phyloP scores from a whole-genome alignment of 2,329 filamentous ascomycete genomes.

The Lecanosticta acicola region DNA sequence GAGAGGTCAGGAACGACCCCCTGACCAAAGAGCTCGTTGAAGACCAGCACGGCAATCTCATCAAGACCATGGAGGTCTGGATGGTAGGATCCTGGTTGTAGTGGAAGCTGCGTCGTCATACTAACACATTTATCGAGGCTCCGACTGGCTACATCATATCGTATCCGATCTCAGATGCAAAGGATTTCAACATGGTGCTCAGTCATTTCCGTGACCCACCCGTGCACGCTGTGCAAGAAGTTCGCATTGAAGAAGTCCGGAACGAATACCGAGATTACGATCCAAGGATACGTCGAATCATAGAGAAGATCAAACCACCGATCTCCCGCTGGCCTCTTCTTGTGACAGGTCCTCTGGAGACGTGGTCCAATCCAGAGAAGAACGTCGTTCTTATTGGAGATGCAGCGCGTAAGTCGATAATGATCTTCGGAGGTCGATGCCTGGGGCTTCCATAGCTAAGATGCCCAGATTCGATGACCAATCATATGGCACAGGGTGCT shows the following conservation, averaged over 20 bases:
- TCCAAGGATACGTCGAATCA: slow-evolving; percentile 39
- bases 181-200: slow-evolving; percentile 45
- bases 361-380: slow-evolving; percentile 39
- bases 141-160: slow-evolving; percentile 37
- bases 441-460: background rate
- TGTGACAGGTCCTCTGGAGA: slow-evolving; percentile 38
- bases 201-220: slow-evolving; percentile 38
- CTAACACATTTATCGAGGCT: slow-evolving; percentile 15
- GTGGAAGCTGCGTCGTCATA: background rate
- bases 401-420: slow-evolving; percentile 33
- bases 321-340: slow-evolving; percentile 41
- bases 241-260: slow-evolving; percentile 41
- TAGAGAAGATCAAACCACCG: slow-evolving; percentile 37
- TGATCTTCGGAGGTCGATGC: background rate
- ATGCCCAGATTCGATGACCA: slow-evolving; percentile 32
- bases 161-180: slow-evolving; percentile 43
- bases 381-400: slow-evolving; percentile 44
- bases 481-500: slow-evolving; percentile 35
- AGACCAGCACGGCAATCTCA: slow-evolving; percentile 29
- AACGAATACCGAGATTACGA: slow-evolving; percentile 43
- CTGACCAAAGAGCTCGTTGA: slow-evolving; percentile 31
- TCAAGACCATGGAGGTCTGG: slow-evolving; percentile 45
- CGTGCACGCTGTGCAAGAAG: slow-evolving; percentile 34
- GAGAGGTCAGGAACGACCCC: slow-evolving; percentile 40
- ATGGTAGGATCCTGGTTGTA: slow-evolving; percentile 28